Base-by-base conservation (phyloP, 805 yeast genomes). In the Lachancea kluyveri region DNA sequence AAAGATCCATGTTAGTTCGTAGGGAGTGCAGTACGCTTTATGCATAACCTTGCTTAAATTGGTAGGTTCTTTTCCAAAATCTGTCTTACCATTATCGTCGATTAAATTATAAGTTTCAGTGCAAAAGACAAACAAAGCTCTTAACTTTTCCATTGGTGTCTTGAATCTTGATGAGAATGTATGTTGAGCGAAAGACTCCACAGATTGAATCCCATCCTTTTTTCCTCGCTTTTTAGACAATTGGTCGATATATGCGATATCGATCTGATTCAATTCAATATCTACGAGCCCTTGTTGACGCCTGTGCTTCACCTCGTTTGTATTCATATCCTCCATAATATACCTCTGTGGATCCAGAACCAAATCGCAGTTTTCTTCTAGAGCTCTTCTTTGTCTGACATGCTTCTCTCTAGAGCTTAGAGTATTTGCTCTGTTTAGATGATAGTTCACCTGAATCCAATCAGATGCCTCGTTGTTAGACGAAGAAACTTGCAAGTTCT, bases 1-100 rank as follows among this genome's bases (percentile, higher is more conserved):
- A 54, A 86, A 82, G 13, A 86, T 58, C 64, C 81, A 76, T 7
- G 92, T 85, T 35, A 90, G 54, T 49, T 86, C 94, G 43, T 72
- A 79, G 1, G 85, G 32, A 69, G 75, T 30, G 77, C 90, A 48
- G 66, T 72, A 39, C 70, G 70, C 36, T 60, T 60, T 36, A 48
- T 50, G 52, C 17, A 74, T 57, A 3, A 72, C 52, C 36, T 63
- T 68, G 23, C 54, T 57, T 26, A 72, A 50, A 37, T 64, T 65
- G 4, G 67, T 66, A 22, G 59, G 58, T 18, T 49, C 51, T 16
- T 41, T 39, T n/a, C 59, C 47, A 34, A 64, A 60, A 37, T 64
- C 59, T 6, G 64, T 52, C 8, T 42, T 33, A 10, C 61, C 60
- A 28, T 59, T 54, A 25, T 59, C 61, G 26, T 59, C 65, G 13